Base-by-base conservation (phyloP, 2,329 filamentous ascomycete species). In the Colletotrichum phormii region DNA sequence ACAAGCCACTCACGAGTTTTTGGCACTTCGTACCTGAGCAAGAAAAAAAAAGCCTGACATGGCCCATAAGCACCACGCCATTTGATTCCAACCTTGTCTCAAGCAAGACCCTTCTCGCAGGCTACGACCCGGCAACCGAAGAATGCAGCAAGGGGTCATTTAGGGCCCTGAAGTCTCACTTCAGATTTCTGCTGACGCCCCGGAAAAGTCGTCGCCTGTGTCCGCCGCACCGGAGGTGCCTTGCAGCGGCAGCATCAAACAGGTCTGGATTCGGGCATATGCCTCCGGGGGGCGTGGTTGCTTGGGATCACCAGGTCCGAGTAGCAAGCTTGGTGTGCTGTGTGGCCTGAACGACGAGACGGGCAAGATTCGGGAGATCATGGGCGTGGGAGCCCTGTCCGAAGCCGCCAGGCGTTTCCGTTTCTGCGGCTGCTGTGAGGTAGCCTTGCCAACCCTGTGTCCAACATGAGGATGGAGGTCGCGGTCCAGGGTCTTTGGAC, bases 381-480 rank as follows among this genome's bases (percentile, higher is more conserved):
- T 8, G 69, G 33, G 60, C 37, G 46, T 59, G 69, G 65, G 69
- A 69, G 59, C 70, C 65, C 70, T 64, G 70, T 70, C 33, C 59
- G 54, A 69, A 63, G 65, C 59, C 63, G 51, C 42, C 59, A 64
- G 59, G 64, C 65, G 70, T 60, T 69, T 72, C 60, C 33, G 65
- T 72, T 70, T 60, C 60, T 60, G 65, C 37, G 58, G 61, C 49
- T 63, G 62, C 54, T 49, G 18, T 46, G 37, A 71, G 54, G 70
- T 72, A 72, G 70, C 70, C 69, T 72, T 64, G 66, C 66, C 70
- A 70, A 72, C 70, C 66, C 55, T 72, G 64, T 57, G 29, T 62
- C 18, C 26, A 67, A 61, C 33, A 55, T 55, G 60, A 69, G 60
- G 29, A 61, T 26, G 53, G 37, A 33, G 67, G 53, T 60, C 35